Evolutionary conservation across 768 basidiomycete genomes (phyloP).

Genomic region (Xerocomus brunneocitrinus): DNA sequence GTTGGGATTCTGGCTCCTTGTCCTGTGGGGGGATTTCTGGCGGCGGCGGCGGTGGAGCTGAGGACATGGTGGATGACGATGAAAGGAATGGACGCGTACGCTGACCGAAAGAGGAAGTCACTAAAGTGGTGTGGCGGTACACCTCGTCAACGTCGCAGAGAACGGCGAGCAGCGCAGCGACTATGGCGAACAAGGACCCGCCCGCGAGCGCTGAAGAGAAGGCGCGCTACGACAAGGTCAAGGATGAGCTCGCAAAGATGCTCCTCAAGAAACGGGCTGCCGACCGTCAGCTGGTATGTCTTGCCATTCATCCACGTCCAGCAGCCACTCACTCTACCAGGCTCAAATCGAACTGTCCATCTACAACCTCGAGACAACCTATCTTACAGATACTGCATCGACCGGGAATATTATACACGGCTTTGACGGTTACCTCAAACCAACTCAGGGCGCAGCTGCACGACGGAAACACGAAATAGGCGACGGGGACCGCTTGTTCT

Average conservation of each 20-base stretch:
- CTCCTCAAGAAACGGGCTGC: constrained; percentile 68
- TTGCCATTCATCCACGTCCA: background rate
- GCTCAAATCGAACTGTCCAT: constrained; percentile 76
- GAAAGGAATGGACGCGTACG: constrained; percentile 24
- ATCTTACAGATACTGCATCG: constrained; percentile 74
- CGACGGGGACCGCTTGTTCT: constrained; percentile 78
- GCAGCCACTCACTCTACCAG: constrained; percentile 32
- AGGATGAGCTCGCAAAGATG: constrained; percentile 70
- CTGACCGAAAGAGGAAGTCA: constrained; percentile 24
- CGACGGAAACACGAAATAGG: constrained; percentile 71
- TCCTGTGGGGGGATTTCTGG: constrained; percentile 38
- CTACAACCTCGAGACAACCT: constrained; percentile 69
- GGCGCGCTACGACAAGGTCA: constrained; percentile 64
- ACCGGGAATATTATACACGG: constrained; percentile 88
- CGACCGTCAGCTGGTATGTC: constrained; percentile 72
- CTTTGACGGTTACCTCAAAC: constrained; percentile 84
- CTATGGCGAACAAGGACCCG: constrained; percentile 38
- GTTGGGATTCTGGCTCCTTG: constrained; percentile 45
- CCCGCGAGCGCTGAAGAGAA: constrained; percentile 61
- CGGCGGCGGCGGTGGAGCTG: constrained; percentile 48
- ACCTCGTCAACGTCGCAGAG: background rate
- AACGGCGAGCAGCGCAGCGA: background rate
- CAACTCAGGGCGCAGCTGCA: constrained; percentile 44
- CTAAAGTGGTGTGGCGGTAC: constrained; percentile 5
- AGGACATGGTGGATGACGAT: constrained; percentile 42